phyloP scores from a whole-genome alignment of 768 basidiomycete genomes.

The Hericium coralloides region DNA sequence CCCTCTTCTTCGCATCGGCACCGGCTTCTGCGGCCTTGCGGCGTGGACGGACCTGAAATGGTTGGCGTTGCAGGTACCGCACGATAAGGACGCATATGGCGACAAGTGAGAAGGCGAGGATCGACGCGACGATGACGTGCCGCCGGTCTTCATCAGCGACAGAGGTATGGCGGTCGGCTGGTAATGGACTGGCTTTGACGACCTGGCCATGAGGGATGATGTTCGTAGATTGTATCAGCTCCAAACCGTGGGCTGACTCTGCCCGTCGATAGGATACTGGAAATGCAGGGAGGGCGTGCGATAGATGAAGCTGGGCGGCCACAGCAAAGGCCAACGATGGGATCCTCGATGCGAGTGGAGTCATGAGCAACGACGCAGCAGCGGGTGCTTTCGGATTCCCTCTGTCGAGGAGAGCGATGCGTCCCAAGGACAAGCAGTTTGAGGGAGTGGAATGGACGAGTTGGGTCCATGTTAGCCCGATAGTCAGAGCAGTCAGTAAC shows the following conservation, averaged over 20 bases:
- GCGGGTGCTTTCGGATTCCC: not conserved
- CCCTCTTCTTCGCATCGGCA: no score
- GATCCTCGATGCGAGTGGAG: not conserved
- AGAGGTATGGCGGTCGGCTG: not conserved
- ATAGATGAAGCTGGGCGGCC: not conserved
- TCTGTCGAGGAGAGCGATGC: no score
- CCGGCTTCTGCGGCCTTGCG: not conserved
- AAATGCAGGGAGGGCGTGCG: not conserved
- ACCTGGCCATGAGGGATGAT: not conserved
- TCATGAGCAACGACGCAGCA: not conserved
- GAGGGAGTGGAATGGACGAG: no score
- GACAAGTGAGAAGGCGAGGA: constrained; percentile 5
- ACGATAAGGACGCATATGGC: constrained; percentile 4
- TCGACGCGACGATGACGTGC: constrained; percentile 9
- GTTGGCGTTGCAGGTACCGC: constrained; percentile 6
- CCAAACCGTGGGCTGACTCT: not conserved
- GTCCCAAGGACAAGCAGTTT: no score
- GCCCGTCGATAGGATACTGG: not conserved
- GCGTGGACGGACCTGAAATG: not conserved
- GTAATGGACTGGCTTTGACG: constrained; percentile 3
- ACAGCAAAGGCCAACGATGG: not conserved
- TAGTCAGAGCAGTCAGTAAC: no score
- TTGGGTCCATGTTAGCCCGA: no score
- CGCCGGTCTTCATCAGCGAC: constrained; percentile 2
- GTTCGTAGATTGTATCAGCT: not conserved